Evolutionary conservation across 2,329 filamentous ascomycete genomes (phyloP), one percentile per base, ranked within the genome.

Genomic region (Colletotrichum horii): DNA sequence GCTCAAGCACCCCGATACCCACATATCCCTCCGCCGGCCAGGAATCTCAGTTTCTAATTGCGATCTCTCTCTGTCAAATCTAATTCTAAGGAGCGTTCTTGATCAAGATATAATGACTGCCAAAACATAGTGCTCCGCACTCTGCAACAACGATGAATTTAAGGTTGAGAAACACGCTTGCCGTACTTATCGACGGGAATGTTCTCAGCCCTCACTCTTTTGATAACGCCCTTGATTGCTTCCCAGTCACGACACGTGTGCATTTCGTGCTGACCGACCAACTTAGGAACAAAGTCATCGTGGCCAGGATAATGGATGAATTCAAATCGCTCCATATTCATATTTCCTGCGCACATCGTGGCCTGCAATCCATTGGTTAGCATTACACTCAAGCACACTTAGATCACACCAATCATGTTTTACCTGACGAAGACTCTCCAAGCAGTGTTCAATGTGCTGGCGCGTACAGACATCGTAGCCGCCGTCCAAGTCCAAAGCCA

Each of bases 161-260:
- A 66, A 26, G 64, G 26, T 34, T 26, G 15, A 3, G 36, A 26
- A 11, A 66, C 6, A n/a, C 64, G 64, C 26, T 66, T 66, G 16
- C 64, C 64, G 2, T 55, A 66, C 38, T 66, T 66, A 19, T 66
- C 64, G 16, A 55, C 64, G 22, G 64, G 64, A 32, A 66, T 66
- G n/a, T 66, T 66, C 12, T 66, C 64, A 30, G 64, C 38, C 28
- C 64, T 55, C 15, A 66, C 26, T 28, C 48, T 55, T 9, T 52
- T 26, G 6, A 52, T 66, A 19, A 19, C 24, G n/a, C 38, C 11
- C 64, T 66, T 66, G 12, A 66, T 32, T 19, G 38, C 64, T 16
- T 66, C 64, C 64, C 64, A 66, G 19, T 66, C 64, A 55, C 36
- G 64, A 11, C 64, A 66, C 7, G 38, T 66, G 28, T 66, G 64